A percentile compares a stretch with the other conserved stretches of the same genome.
These are phyloP conservation scores for Clonostachys byssicola DNA, from an alignment of 2,329 filamentous ascomycete species.

Conservation along the genomic window DNA sequence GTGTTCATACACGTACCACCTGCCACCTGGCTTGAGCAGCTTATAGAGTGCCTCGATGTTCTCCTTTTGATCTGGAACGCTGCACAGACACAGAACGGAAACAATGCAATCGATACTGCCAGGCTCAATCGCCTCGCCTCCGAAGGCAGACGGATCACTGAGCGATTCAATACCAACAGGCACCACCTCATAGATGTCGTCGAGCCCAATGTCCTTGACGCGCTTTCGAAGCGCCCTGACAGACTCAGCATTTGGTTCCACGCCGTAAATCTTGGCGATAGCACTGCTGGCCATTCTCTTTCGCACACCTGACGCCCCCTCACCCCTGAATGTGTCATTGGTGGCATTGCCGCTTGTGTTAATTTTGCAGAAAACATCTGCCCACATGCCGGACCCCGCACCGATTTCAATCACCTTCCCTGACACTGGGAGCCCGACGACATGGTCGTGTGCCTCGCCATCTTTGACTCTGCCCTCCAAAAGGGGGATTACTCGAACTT, in stretches of 20 bases:
- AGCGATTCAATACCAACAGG: constrained; percentile 60
- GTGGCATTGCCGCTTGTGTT: constrained; percentile 3
- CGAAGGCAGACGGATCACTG: constrained; percentile 31
- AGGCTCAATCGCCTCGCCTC: constrained; percentile 33
- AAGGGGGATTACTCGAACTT: constrained; percentile 43
- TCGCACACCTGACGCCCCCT: neutral
- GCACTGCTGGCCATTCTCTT: constrained; percentile 16
- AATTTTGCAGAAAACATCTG: constrained; percentile 41
- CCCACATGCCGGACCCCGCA: constrained; percentile 58
- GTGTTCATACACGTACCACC: constrained; percentile 62
- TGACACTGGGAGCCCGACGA: constrained; percentile 28
- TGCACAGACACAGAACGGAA: constrained; percentile 58
- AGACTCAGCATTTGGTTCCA: constrained; percentile 58
- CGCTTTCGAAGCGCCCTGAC: constrained; percentile 40
- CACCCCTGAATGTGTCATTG: constrained; percentile 6
- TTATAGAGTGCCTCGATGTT: constrained; percentile 52
- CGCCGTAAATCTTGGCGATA: constrained; percentile 52
- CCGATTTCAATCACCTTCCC: constrained; percentile 60
- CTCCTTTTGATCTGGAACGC: constrained; percentile 54
- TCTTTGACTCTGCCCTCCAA: constrained; percentile 41
- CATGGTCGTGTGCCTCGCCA: constrained; percentile 27
- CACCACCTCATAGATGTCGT: constrained; percentile 55
- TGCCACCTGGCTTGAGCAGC: constrained; percentile 55
- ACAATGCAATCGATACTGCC: constrained; percentile 56
- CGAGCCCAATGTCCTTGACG: constrained; percentile 46